phyloP scores from a whole-genome alignment of 805 yeast species.

The Nakazawaea wyomingensis region DNA sequence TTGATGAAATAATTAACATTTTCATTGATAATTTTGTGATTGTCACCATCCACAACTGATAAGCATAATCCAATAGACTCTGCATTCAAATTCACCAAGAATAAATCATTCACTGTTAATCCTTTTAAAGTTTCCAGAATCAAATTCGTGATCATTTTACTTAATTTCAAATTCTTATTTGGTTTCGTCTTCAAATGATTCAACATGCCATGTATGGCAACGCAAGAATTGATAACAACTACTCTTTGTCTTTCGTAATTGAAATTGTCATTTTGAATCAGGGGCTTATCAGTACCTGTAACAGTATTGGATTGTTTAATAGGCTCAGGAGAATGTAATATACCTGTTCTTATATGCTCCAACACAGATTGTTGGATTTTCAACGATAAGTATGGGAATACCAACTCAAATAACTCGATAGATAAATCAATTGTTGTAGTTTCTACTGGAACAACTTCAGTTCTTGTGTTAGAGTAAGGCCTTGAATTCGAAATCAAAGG shows the following conservation, averaged over 20 bases:
- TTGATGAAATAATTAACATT: conserved; percentile 54
- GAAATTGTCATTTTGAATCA: conserved; percentile 11
- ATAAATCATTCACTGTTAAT: conserved; percentile 18
- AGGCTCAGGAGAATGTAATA: conserved; percentile 37
- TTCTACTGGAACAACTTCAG: conserved; percentile 36
- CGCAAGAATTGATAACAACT: conserved; percentile 52
- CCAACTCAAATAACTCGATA: conserved; percentile 65
- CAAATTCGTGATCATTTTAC: conserved; percentile 18
- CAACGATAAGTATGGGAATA: conserved; percentile 65
- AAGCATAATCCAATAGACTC: conserved; percentile 27
- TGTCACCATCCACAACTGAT: conserved; percentile 22
- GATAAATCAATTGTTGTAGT: conserved; percentile 69
- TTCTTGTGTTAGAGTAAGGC: conserved; percentile 31
- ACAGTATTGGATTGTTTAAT: conserved; percentile 15
- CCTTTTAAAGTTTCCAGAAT: conserved; percentile 25
- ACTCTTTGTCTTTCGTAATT: conserved; percentile 32
- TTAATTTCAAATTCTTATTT: conserved; percentile 14
- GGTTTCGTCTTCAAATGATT: conserved; percentile 22
- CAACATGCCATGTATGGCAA: conserved; percentile 56
- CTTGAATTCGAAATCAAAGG: conserved; percentile 14
- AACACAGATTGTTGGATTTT: conserved; percentile 86
- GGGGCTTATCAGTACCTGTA: conserved; percentile 8
- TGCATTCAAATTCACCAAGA: conserved; percentile 23
- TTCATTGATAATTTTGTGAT: conserved; percentile 22
- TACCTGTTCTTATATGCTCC: conserved; percentile 62